These are phyloP conservation scores for Colletotrichum sp. DNA, from an alignment of 2,329 filamentous ascomycete species.

Conservation along the genomic window DNA sequence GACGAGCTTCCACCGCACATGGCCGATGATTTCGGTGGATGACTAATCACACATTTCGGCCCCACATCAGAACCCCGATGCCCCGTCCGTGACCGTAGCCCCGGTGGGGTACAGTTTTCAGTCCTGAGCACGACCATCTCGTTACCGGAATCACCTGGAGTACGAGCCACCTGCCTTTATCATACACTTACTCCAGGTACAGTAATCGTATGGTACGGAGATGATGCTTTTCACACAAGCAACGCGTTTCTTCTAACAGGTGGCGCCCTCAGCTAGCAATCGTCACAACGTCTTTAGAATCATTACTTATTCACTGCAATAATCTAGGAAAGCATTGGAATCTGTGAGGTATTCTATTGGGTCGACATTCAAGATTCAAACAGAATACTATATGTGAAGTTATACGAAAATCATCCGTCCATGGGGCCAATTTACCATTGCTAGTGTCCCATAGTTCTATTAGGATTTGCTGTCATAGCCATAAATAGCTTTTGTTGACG, in stretches of 20 bases:
- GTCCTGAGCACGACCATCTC: background rate
- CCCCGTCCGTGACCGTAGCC: background rate
- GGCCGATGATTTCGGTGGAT: background rate
- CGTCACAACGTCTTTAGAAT: no score
- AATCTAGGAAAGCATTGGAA: no score
- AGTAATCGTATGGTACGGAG: fast-evolving
- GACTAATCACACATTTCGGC: background rate
- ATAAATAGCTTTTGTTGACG: background rate
- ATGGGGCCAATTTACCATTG: no score
- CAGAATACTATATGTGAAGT: no score
- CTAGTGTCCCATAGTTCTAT: background rate
- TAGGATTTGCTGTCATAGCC: background rate
- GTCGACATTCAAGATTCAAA: no score
- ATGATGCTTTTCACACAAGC: background rate
- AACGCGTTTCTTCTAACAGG: fast-evolving
- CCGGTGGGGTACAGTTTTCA: background rate
- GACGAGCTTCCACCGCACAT: background rate
- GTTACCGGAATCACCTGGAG: fast-evolving
- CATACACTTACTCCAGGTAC: fast-evolving
- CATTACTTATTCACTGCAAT: no score
- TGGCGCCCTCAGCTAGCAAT: background rate
- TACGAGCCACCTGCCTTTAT: background rate
- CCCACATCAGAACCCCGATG: background rate
- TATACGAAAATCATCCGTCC: no score
- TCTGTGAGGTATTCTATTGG: no score